Evolutionary conservation across 148 eudicot genomes (phyloP).

Genomic region (Simmondsia chinensis): DNA sequence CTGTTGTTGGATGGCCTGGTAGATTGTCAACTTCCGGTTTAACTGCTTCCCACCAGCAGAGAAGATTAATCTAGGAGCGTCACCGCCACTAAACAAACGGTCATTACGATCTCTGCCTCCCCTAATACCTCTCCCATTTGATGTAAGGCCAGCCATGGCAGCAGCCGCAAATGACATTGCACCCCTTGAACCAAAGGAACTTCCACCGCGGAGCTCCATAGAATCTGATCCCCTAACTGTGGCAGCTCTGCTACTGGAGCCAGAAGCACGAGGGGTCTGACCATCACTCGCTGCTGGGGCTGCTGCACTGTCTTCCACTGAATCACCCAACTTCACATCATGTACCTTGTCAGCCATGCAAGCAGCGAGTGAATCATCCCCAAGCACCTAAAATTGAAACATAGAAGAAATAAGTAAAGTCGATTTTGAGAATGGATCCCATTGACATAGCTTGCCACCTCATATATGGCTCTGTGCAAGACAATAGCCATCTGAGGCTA

Average conservation of each 20-base stretch:
- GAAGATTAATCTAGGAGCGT: conserved; percentile 68
- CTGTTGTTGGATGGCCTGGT: conserved; percentile 91
- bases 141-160: conserved; percentile 95
- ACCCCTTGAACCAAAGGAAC: conserved; percentile 79
- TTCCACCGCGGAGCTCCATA: conserved; percentile 51
- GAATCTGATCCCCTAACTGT: conserved; percentile 47
- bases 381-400: conserved; percentile 40
- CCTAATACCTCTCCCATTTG: conserved; percentile 74
- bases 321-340: conserved; percentile 85
- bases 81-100: conserved; percentile 46
- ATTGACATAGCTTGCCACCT: too few species aligned
- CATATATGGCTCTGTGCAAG: too few species aligned
- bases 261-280: conserved; percentile 58
- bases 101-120: conserved; percentile 74
- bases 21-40: conserved; percentile 71
- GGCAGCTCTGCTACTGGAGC: conserved; percentile 65
- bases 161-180: conserved; percentile 99
- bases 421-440: too few species aligned
- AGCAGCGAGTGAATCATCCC: conserved; percentile 66
- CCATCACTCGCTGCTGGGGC: conserved; percentile 45
- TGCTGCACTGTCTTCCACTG: conserved; percentile 45
- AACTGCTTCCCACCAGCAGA: conserved; percentile 86
- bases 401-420: not conserved
- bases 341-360: conserved; percentile 85
- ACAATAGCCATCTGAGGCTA: too few species aligned